phyloP scores from a whole-genome alignment of 495 filamentous ascomycete genomes.

The Podospora comata region DNA sequence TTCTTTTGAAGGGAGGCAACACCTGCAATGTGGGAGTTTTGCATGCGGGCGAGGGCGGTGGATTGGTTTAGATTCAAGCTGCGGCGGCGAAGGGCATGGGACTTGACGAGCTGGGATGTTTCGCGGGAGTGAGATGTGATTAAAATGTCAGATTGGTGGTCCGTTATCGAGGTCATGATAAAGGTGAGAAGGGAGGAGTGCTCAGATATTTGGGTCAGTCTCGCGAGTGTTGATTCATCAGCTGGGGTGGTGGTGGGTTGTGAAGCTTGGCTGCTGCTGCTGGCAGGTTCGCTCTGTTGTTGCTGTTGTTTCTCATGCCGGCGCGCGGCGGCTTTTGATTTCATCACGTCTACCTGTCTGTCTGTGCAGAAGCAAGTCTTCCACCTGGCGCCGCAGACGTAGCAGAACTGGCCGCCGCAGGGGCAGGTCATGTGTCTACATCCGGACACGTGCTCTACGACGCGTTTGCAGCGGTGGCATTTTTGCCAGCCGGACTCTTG shows the following conservation, averaged over 20 bases:
- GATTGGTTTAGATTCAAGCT: background rate
- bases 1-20: background rate
- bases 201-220: background rate
- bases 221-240: background rate
- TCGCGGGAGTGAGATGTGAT: background rate
- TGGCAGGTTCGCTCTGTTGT: background rate
- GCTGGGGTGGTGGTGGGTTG: too few species aligned
- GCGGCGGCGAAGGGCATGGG: background rate
- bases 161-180: background rate
- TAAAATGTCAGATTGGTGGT: background rate
- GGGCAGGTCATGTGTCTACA: constrained; percentile 55
- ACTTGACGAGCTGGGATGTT: background rate
- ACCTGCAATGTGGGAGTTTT: background rate
- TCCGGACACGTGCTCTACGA: constrained; percentile 47
- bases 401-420: constrained; percentile 52
- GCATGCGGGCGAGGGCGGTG: background rate
- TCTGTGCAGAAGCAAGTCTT: constrained; percentile 29
- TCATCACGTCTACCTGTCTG: background rate
- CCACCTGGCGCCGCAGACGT: constrained; percentile 44
- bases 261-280: background rate
- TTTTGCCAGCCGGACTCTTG: constrained; percentile 43
- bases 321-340: background rate
- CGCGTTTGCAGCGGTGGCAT: constrained; percentile 40
- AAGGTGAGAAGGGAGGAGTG: background rate
- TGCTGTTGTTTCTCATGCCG: background rate